Evolutionary conservation across 2,329 filamentous ascomycete genomes (phyloP), one percentile per base, ranked within the genome.

Genomic region (Reticulascus tulasneorum): DNA sequence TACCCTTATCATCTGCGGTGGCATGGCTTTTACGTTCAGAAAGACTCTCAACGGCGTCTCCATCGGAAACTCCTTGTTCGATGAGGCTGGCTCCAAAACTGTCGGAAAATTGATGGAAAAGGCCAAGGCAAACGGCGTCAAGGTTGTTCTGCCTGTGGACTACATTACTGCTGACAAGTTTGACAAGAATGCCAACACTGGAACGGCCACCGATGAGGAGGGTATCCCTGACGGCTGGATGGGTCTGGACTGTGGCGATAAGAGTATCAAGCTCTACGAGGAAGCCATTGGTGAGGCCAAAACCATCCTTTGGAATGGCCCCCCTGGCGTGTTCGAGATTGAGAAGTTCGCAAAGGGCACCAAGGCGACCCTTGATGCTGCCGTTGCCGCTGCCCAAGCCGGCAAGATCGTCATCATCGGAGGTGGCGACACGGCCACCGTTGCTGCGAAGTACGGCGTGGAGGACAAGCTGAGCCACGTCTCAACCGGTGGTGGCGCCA

Each of bases 1-100:
- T 78, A 93, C 84, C 64, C 79, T 98, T 50, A 85, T 98, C 67
- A 84, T 98, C 69, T 95, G 91, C 64, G 93, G 93, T 60, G 93
- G 75, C 55, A 98, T 98, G 93, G 90, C 93, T 46, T 98, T 97
- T 74, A 98, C 93, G 54, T 98, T 98, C 80, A 97, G 97, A 79
- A 98, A 98, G 80, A 91, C 88, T n/a, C 78, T 97, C 38, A 79
- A 96, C 69, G 75, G 78, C 60, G 82, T 97, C 57, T 77, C 82
- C 65, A 98, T 98, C 50, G 93, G 93, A 44, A 82, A 82, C 72
- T 93, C 75, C 34, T 77, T 98, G 55, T 98, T 94, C 62, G 93
- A 98, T 55, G 87, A 96, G 73, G 84, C 84, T 34, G 93, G 93
- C 52, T 78, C 84, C 74, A 88, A 96, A 81, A 96, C 86, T 26